Conservation (phyloP, 1,284 basidiomycete genomes). For the Rugosomyces carneus region DNA sequence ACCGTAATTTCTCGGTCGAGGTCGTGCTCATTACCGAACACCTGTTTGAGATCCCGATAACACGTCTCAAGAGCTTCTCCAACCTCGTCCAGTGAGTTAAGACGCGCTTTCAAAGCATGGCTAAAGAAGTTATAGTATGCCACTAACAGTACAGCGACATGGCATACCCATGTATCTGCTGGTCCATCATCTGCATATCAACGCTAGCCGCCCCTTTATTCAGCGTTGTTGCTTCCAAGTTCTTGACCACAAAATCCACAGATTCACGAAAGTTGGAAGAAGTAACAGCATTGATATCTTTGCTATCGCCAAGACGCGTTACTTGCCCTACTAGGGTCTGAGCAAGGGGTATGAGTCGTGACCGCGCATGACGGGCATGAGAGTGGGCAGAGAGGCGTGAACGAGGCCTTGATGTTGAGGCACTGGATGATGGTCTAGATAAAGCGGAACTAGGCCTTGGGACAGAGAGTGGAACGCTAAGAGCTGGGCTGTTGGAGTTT, state of each 20-base stretch:
- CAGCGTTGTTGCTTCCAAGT: conserved; percentile 36
- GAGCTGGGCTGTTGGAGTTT: conserved; percentile 18
- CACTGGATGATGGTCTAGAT: conserved; percentile 27
- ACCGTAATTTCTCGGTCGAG: conserved; percentile 64
- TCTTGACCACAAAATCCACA: conserved; percentile 49
- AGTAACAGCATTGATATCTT: conserved; percentile 32
- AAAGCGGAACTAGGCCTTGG: conserved; percentile 24
- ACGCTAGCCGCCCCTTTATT: conserved; percentile 48
- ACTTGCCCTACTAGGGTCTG: conserved; percentile 52
- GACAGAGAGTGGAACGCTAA: conserved; percentile 24
- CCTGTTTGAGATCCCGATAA: conserved; percentile 42
- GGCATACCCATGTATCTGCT: conserved; percentile 51
- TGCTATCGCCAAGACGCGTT: conserved; percentile 36
- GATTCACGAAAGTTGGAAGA: conserved; percentile 39
- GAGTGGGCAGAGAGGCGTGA: conserved; percentile 54
- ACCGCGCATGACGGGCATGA: conserved; percentile 45
- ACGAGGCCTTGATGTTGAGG: conserved; percentile 31
- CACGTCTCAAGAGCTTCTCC: conserved; percentile 52
- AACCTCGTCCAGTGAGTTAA: conserved; percentile 54
- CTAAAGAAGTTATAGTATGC: conserved; percentile 27
- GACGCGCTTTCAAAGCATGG: conserved; percentile 59
- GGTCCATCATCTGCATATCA: conserved; percentile 50
- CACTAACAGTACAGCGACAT: not conserved
- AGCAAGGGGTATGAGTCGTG: conserved; percentile 47
- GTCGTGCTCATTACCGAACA: conserved; percentile 43